Conservation (phyloP, 768 basidiomycete species). For the Tulasnella sp. region DNA sequence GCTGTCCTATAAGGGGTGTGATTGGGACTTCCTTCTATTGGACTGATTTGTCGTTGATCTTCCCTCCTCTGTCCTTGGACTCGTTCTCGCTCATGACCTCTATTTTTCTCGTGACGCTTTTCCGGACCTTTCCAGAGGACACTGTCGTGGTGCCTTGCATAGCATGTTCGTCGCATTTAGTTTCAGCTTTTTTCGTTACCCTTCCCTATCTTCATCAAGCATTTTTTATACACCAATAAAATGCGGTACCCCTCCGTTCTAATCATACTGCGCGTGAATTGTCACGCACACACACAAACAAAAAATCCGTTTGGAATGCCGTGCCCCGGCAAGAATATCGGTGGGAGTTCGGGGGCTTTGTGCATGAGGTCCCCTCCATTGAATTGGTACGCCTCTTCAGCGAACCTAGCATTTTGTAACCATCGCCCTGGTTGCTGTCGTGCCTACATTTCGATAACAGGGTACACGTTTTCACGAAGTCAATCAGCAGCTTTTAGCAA, state of each 20-base stretch:
- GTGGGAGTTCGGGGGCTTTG: background rate
- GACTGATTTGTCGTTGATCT: background rate
- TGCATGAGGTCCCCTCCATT: background rate
- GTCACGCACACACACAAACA: too few species aligned
- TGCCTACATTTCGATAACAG: too few species aligned
- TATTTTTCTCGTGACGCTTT: background rate
- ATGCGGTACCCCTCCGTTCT: background rate
- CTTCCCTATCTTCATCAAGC: background rate
- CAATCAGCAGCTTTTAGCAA: too few species aligned
- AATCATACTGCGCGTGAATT: background rate
- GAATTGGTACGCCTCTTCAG: background rate
- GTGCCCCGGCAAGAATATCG: background rate
- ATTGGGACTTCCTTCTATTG: too few species aligned
- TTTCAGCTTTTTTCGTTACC: background rate
- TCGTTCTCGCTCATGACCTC: background rate
- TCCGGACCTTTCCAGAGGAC: background rate
- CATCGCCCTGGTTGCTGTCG: too few species aligned
- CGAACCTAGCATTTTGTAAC: too few species aligned
- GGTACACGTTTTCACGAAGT: too few species aligned
- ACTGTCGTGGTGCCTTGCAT: background rate
- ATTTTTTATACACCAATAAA: background rate
- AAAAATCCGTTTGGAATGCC: background rate
- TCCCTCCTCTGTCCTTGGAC: background rate
- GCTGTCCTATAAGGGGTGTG: background rate
- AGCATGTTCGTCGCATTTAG: background rate